These are phyloP conservation scores for Geotrichum bryndzae DNA, from an alignment of 1,139 yeast species.

Conservation along the genomic window DNA sequence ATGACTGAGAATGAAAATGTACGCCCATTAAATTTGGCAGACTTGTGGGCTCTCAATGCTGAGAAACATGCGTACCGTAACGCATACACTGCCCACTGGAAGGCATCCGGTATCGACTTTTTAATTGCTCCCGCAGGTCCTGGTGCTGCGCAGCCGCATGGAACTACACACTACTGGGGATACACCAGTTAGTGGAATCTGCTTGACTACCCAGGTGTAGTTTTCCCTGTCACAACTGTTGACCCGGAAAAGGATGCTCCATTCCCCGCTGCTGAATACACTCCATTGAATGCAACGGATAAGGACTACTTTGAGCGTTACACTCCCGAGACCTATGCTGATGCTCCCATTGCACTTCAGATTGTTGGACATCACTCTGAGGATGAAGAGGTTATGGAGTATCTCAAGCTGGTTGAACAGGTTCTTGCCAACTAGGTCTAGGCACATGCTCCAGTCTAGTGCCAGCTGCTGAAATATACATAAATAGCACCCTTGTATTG, in stretches of 20 bases:
- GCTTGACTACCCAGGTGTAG: slow-evolving; percentile 47
- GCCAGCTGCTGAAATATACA: too few species aligned
- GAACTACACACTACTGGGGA: slow-evolving; percentile 66
- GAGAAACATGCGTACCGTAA: slow-evolving; percentile 34
- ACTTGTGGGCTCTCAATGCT: slow-evolving; percentile 37
- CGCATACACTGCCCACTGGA: slow-evolving; percentile 36
- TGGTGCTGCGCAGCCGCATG: slow-evolving; percentile 67
- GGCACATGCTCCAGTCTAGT: too few species aligned
- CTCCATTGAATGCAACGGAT: slow-evolving; percentile 32
- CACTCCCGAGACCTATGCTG: slow-evolving; percentile 36
- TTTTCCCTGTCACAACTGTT: slow-evolving; percentile 49
- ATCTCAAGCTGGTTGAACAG: slow-evolving; percentile 9
- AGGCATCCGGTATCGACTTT: slow-evolving; percentile 56
- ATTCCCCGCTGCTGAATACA: slow-evolving; percentile 24
- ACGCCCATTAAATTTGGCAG: slow-evolving; percentile 27
- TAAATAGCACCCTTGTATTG: too few species aligned
- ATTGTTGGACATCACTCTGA: slow-evolving; percentile 37
- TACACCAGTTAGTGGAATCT: slow-evolving; percentile 46
- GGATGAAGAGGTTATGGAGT: neutral
- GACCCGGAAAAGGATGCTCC: slow-evolving; percentile 37
- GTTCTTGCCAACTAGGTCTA: neutral
- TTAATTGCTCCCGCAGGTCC: slow-evolving; percentile 63
- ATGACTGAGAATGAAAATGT: slow-evolving; percentile 20
- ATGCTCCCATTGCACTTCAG: slow-evolving; percentile 43
- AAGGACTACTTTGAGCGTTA: slow-evolving; percentile 30